Evolutionary conservation across 768 basidiomycete genomes (phyloP).

Genomic region (Lactarius quietus): DNA sequence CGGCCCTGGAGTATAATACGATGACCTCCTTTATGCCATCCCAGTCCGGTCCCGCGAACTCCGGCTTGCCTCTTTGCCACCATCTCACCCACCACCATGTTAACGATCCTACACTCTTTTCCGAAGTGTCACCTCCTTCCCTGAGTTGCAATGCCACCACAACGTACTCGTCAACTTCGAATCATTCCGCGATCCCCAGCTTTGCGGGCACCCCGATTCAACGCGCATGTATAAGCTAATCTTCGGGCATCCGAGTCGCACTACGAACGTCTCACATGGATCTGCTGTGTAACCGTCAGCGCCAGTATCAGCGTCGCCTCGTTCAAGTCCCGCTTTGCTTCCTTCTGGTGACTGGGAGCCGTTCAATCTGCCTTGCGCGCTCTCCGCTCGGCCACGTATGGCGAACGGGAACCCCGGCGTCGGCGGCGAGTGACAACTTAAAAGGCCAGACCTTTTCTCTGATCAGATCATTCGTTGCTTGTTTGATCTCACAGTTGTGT

Average conservation of each 20-base stretch:
- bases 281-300: background rate
- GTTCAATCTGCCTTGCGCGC: constrained; percentile 16
- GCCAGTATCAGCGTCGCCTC: background rate
- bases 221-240: background rate
- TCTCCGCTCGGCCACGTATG: background rate
- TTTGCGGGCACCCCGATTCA: background rate
- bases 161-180: too few relatives aligned
- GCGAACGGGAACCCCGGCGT: background rate
- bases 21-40: too few relatives aligned
- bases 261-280: background rate
- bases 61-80: too few relatives aligned
- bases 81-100: too few relatives aligned
- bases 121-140: too few relatives aligned
- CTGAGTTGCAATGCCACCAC: too few relatives aligned
- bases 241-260: constrained; percentile 10
- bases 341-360: constrained; percentile 1
- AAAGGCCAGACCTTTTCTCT: background rate
- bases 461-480: background rate
- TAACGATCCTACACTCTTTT: too few relatives aligned
- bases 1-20: too few relatives aligned
- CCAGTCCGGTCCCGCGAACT: too few relatives aligned
- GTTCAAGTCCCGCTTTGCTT: background rate
- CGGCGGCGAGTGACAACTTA: background rate
- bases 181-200: too few relatives aligned
- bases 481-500: background rate